Base-by-base conservation (phyloP, 2,329 filamentous ascomycete genomes). In the Fusarium sp. region DNA sequence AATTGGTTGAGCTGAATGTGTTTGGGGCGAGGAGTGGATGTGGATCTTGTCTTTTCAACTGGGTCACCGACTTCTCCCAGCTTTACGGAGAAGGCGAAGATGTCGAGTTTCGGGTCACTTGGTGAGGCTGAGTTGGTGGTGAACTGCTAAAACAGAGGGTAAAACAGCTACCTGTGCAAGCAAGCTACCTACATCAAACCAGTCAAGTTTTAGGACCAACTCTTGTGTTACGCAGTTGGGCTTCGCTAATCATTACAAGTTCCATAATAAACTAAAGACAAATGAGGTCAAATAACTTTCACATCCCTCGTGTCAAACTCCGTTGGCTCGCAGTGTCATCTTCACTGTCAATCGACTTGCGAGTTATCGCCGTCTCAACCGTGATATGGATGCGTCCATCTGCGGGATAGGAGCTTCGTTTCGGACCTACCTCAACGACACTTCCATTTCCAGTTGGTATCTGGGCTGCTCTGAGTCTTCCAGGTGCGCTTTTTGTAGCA, bases 11-110 rank as follows among this genome's bases (percentile, higher is more conserved):
- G 69, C 71, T 84, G 34, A 84, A 84, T 59, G 78, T 77, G 1
- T 84, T 84, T 69, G 82, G 83, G 0, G 78, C 77, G 2, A 75
- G 79, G 65, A 82, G 80, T 20, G 78, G 77, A 4, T 83, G 81
- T 73, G 81, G 83, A 7, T 80, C 79, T 25, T 84, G 81, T 67
- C 70, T 84, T 25, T 85, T 83, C 64, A 79, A 84, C 13, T 84
- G 82, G 82, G 68, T 81, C 18, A 16, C 65, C 8, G 55, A 71
- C 25, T 46, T 62, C 23, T 40, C 36, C n/a, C 20, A 54, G 23
- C 53, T 70, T 2, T 67, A 64, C 27, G 49, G 61, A 13, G 23
- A 65, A 29, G 25, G 42, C 13, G 23, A 55, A 40, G 27, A 49
- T 16, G 56, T 65, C 9, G 27, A 69, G 46, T 58, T 69, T 50